A percentile compares a stretch with the other conserved stretches of the same genome.
Conservation (phyloP, 2,329 filamentous ascomycete genomes). For the Coniochaeta sp. region DNA sequence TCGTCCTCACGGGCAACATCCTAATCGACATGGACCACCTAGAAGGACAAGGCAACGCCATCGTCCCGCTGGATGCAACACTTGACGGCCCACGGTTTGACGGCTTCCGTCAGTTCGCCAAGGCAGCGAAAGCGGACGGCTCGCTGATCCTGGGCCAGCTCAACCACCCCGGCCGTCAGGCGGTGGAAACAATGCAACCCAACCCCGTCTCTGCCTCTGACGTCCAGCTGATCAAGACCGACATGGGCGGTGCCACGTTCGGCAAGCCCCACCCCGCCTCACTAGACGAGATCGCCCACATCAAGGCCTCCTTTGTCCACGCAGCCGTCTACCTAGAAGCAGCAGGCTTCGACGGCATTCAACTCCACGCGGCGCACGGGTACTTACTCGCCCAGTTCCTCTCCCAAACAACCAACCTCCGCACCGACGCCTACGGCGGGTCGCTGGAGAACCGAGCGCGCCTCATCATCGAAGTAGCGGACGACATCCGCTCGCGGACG, state of each 20-base stretch:
- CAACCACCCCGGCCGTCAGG: constrained; percentile 55
- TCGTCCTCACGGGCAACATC: constrained; percentile 43
- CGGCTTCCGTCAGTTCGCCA: constrained; percentile 37
- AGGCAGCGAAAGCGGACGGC: constrained; percentile 29
- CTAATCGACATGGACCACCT: constrained; percentile 31
- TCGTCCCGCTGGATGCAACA: constrained; percentile 19
- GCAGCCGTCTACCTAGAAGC: constrained; percentile 49
- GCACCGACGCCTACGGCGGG: constrained; percentile 29
- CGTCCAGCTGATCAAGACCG: constrained; percentile 25
- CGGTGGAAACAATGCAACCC: constrained; percentile 32
- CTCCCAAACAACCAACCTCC: constrained; percentile 26
- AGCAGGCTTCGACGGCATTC: constrained; percentile 43
- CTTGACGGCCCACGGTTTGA: constrained; percentile 53
- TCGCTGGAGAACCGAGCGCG: constrained; percentile 37
- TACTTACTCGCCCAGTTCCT: constrained; percentile 37
- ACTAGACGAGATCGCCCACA: constrained; percentile 39
- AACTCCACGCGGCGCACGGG: constrained; percentile 41
- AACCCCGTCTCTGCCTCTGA: constrained; percentile 32
- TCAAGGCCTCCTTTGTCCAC: constrained; percentile 49
- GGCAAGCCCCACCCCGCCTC: constrained; percentile 44
- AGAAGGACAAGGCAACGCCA: constrained; percentile 23
- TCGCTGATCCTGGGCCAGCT: constrained; percentile 45
- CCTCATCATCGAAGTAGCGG: constrained; percentile 37
- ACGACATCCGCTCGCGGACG: constrained; percentile 22
- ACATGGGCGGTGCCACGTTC: constrained; percentile 40